Evolutionary conservation across 495 filamentous ascomycete species (phyloP).

Genomic region (Daldinia caldariorum): DNA sequence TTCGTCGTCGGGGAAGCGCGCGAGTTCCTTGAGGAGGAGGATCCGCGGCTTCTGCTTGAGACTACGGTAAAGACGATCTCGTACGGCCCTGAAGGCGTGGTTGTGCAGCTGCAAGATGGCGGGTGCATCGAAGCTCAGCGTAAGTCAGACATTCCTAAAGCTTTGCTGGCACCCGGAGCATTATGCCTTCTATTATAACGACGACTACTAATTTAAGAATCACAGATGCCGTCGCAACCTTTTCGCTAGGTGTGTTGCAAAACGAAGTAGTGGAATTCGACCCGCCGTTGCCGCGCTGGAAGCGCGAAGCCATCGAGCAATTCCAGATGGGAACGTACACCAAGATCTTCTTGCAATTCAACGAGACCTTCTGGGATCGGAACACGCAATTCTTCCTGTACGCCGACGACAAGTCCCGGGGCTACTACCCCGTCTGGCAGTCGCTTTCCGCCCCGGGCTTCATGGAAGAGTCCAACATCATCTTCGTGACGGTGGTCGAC

Average conservation of each 20-base stretch:
- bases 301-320: slow-evolving; percentile 69
- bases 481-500: slow-evolving; percentile 75
- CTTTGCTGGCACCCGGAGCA: neutral
- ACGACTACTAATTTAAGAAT: slow-evolving; percentile 1
- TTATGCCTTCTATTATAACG: neutral
- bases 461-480: slow-evolving; percentile 69
- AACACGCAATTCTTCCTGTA: slow-evolving; percentile 77
- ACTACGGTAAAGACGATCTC: slow-evolving; percentile 67
- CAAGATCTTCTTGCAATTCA: slow-evolving; percentile 81
- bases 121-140: slow-evolving; percentile 68
- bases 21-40: slow-evolving; percentile 66
- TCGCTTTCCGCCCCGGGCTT: slow-evolving; percentile 69
- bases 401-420: slow-evolving; percentile 68
- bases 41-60: slow-evolving; percentile 68
- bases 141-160: slow-evolving; percentile 45
- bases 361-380: slow-evolving; percentile 74
- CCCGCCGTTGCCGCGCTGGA: slow-evolving; percentile 72
- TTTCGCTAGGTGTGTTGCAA: slow-evolving; percentile 72
- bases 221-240: slow-evolving; percentile 51
- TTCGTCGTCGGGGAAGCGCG: slow-evolving; percentile 70
- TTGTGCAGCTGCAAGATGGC: slow-evolving; percentile 63
- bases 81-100: slow-evolving; percentile 66
- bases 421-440: slow-evolving; percentile 78
- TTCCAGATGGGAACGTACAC: slow-evolving; percentile 82
- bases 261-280: slow-evolving; percentile 68